phyloP scores from a whole-genome alignment of 2,329 filamentous ascomycete species.

The Mariannaea sp. region DNA sequence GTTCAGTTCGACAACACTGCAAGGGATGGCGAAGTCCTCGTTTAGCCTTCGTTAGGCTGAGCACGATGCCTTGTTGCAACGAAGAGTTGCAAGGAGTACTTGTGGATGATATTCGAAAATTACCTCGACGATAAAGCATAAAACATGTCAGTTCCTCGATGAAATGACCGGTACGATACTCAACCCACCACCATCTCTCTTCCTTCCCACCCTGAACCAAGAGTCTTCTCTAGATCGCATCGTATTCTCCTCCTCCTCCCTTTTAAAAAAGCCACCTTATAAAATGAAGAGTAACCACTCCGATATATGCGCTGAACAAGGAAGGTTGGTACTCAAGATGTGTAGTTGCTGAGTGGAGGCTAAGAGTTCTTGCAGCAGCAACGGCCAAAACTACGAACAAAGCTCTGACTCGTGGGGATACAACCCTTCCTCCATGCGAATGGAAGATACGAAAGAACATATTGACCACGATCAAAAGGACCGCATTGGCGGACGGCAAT shows the following conservation, averaged over 20 bases:
- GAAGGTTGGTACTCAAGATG: not conserved
- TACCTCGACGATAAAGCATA: too few relatives aligned
- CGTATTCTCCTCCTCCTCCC: not conserved
- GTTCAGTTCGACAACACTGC: too few relatives aligned
- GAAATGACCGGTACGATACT: too few relatives aligned
- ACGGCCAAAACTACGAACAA: not conserved
- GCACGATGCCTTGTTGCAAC: too few relatives aligned
- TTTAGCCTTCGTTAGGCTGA: too few relatives aligned
- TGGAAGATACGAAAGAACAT: not conserved
- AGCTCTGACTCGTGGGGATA: not conserved
- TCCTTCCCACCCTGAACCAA: too few relatives aligned
- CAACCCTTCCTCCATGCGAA: not conserved
- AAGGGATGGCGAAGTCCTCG: too few relatives aligned
- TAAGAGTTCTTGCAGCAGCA: not conserved
- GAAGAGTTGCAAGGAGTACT: too few relatives aligned
- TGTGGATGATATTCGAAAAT: too few relatives aligned
- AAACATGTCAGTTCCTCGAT: too few relatives aligned
- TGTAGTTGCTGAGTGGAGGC: not conserved
- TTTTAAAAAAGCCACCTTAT: not conserved
- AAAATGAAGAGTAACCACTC: not conserved
- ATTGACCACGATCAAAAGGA: not conserved
- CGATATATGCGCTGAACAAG: not conserved
- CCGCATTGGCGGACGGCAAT: not conserved
- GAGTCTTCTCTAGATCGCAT: too few relatives aligned
- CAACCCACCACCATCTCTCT: too few relatives aligned